Percentiles rank a stretch among this genome's conserved stretches.
phyloP scores from a whole-genome alignment of 805 yeast species.

The Monosporozyma siamensis region DNA sequence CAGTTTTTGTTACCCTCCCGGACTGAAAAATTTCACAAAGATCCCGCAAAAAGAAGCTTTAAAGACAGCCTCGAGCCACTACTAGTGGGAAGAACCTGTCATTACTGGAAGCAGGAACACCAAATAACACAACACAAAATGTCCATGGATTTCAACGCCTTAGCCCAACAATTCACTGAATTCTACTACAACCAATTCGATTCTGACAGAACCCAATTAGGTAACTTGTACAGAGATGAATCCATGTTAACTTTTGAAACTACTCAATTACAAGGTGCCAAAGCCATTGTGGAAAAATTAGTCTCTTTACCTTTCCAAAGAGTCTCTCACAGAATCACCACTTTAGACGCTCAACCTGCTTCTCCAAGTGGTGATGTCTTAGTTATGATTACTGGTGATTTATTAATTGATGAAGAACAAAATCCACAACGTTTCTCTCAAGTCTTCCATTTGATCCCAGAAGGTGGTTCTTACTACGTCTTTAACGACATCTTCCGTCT shows the following conservation, averaged over 20 bases:
- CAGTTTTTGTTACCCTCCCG: too few species aligned
- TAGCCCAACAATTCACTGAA: conserved; percentile 74
- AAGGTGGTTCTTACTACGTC: conserved; percentile 82
- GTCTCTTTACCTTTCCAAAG: conserved; percentile 83
- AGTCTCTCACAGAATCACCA: conserved; percentile 87
- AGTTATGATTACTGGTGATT: conserved; percentile 96
- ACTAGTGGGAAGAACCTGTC: too few species aligned
- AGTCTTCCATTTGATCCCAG: conserved; percentile 94
- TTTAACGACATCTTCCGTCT: conserved; percentile 96
- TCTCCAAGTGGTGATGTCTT: conserved; percentile 86
- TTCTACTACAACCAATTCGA: conserved; percentile 95
- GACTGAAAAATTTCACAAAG: too few species aligned
- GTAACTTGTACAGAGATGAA: conserved; percentile 89
- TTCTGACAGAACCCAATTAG: conserved; percentile 82
- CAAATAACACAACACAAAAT: conserved; percentile 3
- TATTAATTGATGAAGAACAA: conserved; percentile 83
- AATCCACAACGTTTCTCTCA: conserved; percentile 95
- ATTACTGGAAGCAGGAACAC: too few species aligned
- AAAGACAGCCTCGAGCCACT: too few species aligned
- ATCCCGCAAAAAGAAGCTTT: too few species aligned
- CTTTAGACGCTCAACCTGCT: conserved; percentile 97
- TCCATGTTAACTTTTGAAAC: conserved; percentile 97
- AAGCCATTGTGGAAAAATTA: conserved; percentile 85
- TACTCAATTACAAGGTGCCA: conserved; percentile 88
- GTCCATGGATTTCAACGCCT: conserved; percentile 38